phyloP scores from a whole-genome alignment of 2,329 filamentous ascomycete species.

The Cladosporium phlei region DNA sequence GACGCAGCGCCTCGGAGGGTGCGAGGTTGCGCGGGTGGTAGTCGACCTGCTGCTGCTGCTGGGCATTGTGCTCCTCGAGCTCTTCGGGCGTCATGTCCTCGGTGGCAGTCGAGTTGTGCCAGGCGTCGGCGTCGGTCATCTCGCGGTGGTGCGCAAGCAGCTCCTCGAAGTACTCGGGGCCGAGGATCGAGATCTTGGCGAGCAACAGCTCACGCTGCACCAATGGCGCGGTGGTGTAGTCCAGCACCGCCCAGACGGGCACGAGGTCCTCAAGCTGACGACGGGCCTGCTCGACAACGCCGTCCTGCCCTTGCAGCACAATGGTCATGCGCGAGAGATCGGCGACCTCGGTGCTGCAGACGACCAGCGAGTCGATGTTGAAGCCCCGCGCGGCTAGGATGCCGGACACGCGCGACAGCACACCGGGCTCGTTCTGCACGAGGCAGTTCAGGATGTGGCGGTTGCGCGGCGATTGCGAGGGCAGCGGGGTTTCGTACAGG shows the following conservation, averaged over 20 bases:
- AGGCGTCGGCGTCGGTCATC: conserved; percentile 57
- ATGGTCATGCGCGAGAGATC: conserved; percentile 99
- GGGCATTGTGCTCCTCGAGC: conserved; percentile 18
- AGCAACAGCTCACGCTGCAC: conserved; percentile 94
- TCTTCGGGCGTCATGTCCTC: conserved; percentile 24
- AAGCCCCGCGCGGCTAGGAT: conserved; percentile 94
- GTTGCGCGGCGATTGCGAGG: conserved; percentile 78
- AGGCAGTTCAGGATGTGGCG: conserved; percentile 96
- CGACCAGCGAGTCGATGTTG: conserved; percentile 97
- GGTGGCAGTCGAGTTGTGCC: conserved; percentile 12
- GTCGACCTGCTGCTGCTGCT: conserved; percentile 44
- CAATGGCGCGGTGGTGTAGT: conserved; percentile 87
- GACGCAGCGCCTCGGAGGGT: conserved; percentile 79
- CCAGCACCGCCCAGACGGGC: conserved; percentile 94
- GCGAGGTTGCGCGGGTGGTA: conserved; percentile 88
- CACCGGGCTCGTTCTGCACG: conserved; percentile 97
- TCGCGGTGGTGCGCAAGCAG: conserved; percentile 92
- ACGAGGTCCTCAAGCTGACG: conserved; percentile 94
- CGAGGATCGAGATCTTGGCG: conserved; percentile 93
- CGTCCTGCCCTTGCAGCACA: conserved; percentile 90
- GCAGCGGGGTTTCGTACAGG: conserved; percentile 92
- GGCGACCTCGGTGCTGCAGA: conserved; percentile 95
- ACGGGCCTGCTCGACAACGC: conserved; percentile 93
- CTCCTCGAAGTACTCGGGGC: conserved; percentile 97
- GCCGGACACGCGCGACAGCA: conserved; percentile 90